Evolutionary conservation across 2,329 filamentous ascomycete genomes (phyloP).

Genomic region (Aspergillus phoenicis): DNA sequence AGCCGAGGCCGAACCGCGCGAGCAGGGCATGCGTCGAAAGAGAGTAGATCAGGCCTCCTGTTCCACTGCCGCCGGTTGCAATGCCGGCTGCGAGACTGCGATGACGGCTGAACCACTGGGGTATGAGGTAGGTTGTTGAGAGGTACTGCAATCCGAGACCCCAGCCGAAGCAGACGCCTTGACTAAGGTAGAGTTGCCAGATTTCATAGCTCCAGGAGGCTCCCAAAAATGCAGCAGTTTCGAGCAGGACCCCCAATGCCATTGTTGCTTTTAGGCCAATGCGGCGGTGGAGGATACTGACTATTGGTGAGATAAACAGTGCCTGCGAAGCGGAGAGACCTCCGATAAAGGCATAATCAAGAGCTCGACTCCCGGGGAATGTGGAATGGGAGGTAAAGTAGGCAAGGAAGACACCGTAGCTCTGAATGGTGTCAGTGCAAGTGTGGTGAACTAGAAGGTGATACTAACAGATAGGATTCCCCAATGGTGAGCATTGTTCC

Average conservation of each 20-base stretch:
- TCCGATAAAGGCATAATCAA: not conserved
- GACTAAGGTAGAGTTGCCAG: not conserved
- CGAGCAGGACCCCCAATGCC: not conserved
- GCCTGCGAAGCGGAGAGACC: not conserved
- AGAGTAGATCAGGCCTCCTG: too few relatives aligned
- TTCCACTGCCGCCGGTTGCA: too few relatives aligned
- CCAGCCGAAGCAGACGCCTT: too few relatives aligned
- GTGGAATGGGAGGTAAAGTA: not conserved
- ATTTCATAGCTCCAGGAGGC: not conserved
- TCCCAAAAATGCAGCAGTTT: not conserved
- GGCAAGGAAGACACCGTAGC: not conserved
- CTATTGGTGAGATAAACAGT: not conserved
- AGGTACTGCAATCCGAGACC: too few relatives aligned
- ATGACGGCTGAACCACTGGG: too few relatives aligned
- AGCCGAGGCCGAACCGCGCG: too few relatives aligned
- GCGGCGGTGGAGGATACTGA: not conserved
- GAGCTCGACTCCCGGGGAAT: not conserved
- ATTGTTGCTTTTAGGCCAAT: not conserved
- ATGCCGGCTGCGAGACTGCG: too few relatives aligned
- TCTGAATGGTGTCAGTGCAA: not conserved
- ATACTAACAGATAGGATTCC: conserved; percentile 1
- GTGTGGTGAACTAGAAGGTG: too few relatives aligned
- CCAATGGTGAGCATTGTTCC: conserved; percentile 10
- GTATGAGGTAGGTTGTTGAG: too few relatives aligned
- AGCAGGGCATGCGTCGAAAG: too few relatives aligned